A percentile compares a stretch with the other conserved stretches of the same genome.
Evolutionary conservation across 2,329 filamentous ascomycete species (phyloP).

Genomic region (Allantophomopsis lycopodina): DNA sequence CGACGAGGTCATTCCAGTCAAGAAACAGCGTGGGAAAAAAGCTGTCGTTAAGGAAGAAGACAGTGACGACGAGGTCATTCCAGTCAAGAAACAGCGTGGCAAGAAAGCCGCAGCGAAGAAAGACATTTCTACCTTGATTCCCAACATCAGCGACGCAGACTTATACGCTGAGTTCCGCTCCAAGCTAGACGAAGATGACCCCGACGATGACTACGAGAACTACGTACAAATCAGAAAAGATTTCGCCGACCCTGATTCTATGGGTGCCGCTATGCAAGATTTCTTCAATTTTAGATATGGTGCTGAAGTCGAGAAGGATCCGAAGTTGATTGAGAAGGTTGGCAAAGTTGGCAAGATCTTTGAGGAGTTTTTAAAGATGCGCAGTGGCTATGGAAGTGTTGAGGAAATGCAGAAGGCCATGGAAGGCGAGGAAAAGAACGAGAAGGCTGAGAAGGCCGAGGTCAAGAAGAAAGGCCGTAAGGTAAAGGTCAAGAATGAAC

Average conservation of each 20-base stretch:
- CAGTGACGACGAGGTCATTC: constrained; percentile 5
- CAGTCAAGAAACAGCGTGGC: constrained; percentile 9
- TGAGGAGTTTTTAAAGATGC: constrained; percentile 5
- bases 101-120: constrained; percentile 14
- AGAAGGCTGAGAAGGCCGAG: constrained; percentile 14
- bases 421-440: constrained; percentile 13
- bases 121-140: constrained; percentile 2
- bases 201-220: constrained; percentile 12
- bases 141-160: no score
- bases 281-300: no score
- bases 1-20: constrained; percentile 7
- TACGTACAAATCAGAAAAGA: constrained; percentile 17
- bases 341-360: no score
- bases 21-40: constrained; percentile 7
- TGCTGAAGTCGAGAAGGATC: constrained; percentile 17
- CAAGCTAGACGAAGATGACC: constrained; percentile 11
- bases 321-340: constrained; percentile 9
- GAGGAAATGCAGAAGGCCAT: constrained; percentile 10
- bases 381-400: constrained; percentile 12
- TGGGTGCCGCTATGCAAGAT: no score
- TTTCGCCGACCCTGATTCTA: constrained; percentile 3
- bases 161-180: constrained; percentile 9
- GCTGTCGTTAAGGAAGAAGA: constrained; percentile 5
- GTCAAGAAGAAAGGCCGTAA: constrained; percentile 18
- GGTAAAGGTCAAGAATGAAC: constrained; percentile 10